Evolutionary conservation across 345 rosid species (phyloP), one percentile per base, ranked within the genome.

Genomic region (Populus euphratica): DNA sequence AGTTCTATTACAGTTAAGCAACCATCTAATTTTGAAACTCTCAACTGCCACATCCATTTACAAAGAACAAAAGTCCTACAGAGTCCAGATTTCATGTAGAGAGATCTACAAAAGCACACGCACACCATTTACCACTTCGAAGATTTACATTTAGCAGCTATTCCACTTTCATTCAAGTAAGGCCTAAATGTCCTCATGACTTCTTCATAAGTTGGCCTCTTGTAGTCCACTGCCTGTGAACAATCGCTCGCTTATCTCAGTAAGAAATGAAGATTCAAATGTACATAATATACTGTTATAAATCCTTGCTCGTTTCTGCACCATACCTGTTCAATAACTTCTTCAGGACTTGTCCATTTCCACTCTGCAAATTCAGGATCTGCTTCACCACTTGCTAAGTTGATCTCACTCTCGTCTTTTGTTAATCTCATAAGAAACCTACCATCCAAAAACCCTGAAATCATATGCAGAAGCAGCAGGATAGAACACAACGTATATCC

Each of bases 191-290:
- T 88, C 83, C 82, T 90, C 73, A 96, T 84, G 33, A 96, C 99
- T 92, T 92, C 88, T 84, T 92, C 99, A 5, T 96, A 96, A 3
- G 93, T 89, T 38, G 98, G 97, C 90, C 98, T 91, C 89, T 96
- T 96, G 87, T 96, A 96, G 80, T 93, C 99, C 71, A 92, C 99
- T 21, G 99, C 99, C 93, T 91, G 93, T 50, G 73, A 72, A 25
- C 67, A 54, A 29, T 56, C 44, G 66, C n/a, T 21, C 69, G 21
- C 16, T 7, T 35, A 6, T 29, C 27, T 74, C 43, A 64, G 31
- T 36, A 10, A 69, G 69, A 23, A 44, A 23, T 47, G 8, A 64
- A 66, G 29, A 52, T 38, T 47, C 41, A 35, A 62, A 49, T n/a
- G 62, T n/a, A 38, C 5, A 44, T 10, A 27, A 29, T 50, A 7